Evolutionary conservation across 116 monocot genomes (phyloP), one percentile per base, ranked within the genome.

Genomic region (Posidonia oceanica): DNA sequence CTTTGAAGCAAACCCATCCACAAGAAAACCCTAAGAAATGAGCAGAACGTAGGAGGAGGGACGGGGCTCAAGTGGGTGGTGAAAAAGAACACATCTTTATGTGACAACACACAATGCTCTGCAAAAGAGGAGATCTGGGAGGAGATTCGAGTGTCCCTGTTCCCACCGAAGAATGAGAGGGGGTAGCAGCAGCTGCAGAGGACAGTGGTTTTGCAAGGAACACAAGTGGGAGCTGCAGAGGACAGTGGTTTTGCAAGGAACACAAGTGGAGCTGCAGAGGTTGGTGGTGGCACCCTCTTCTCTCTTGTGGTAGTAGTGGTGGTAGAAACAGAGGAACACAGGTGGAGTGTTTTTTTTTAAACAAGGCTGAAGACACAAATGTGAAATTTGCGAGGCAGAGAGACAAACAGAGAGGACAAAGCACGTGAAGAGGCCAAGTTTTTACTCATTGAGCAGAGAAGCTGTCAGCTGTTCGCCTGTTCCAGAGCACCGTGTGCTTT

Each of bases 351-450:
- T 0, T 29, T 29, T 29, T 29, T 29, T 29, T 29, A 0, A 29
- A 29, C 29, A 29, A 29, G 29, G 0, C 29, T 29, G 29, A 29
- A 29, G 29, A 1, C 29, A 29, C 29, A 29, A 29, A 0, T 29
- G 29, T 29, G 29, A 29, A 29, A 29, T 29, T 29, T 29, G 29
- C 29, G 29, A 29, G 29, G 29, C 0, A 29, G 29, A 29, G 29
- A 1, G 29, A 29, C 29, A 29, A 1, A 61, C 20, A 14, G 62
- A 62, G 62, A 36, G 22, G 21, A 29, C 21, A 11, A 36, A 36
- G 64, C 64, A 64, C 64, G 64, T 64, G 64, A 64, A 64, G 64
- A 40, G 38, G 40, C 17, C 64, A 39, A 64, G 8, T 15, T 64
- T 10, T 23, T 61, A 20, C 11, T 20, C 6, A 20, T 29, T 29